Evolutionary conservation across 2,329 filamentous ascomycete species (phyloP), one percentile per base, ranked within the genome.

Genomic region (Cadophora sp.): DNA sequence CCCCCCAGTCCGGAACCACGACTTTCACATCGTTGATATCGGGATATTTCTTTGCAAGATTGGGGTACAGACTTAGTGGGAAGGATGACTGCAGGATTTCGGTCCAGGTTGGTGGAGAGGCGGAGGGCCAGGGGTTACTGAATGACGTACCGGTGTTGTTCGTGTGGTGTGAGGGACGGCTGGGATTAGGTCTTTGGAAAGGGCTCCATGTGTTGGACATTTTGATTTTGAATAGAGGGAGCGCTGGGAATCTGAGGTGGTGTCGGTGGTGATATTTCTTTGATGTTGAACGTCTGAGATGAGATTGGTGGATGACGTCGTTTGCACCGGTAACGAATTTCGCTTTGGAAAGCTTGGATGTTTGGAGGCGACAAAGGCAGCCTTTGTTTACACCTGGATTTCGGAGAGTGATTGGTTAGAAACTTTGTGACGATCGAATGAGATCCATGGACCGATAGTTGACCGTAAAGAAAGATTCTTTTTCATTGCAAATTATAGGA

Each of bases 61-160:
- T 50, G 8, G 55, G 37, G n/a, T 73, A 74, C 65, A 68, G 68
- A 51, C 64, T 64, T 1, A 74, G 51, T 9, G 73, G 73, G 27
- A 68, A 68, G 26, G 63, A 64, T 1, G 48, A 65, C 16, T 64
- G 34, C 14, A 71, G 59, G 14, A 73, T 60, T 31, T 73, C 72
- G 34, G 51, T 34, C 67, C 66, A 71, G 1, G 68, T 71, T 50
- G 72, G 73, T 29, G 65, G 64, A 4, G 69, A 66, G 34, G 70
- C 72, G 29, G 73, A 74, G 4, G 70, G 69, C 73, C 73, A 74
- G n/a, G 73, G 73, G 56, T 74, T 74, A 34, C 65, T 60, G 65
- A 74, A 74, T 14, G 63, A 37, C 2, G 68, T 73, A 12, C 68
- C 68, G 12, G 14, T 16, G 27, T 67, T 67, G 59, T 73, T 73